Conservation (phyloP, 1,284 basidiomycete genomes). For the Schizopora paradoxa region DNA sequence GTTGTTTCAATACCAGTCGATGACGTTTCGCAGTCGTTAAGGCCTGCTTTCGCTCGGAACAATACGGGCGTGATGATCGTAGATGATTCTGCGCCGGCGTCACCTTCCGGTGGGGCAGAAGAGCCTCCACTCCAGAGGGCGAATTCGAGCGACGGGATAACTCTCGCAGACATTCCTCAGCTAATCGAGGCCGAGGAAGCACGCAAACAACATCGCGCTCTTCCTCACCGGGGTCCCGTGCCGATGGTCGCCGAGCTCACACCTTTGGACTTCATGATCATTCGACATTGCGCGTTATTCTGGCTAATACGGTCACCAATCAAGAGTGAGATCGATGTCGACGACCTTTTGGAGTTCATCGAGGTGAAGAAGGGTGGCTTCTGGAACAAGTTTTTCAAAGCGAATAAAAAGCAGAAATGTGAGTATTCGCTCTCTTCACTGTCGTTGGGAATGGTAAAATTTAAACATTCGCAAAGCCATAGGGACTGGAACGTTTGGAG, state of each 20-base stretch:
- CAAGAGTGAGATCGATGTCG: conserved; percentile 80
- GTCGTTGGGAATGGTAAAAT: conserved; percentile 6
- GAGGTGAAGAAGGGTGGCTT: conserved; percentile 92
- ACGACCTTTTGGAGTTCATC: conserved; percentile 91
- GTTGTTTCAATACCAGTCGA: conserved; percentile 13
- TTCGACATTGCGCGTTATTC: conserved; percentile 89
- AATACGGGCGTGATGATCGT: conserved; percentile 89
- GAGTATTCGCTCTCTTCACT: conserved; percentile 24
- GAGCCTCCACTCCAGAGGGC: conserved; percentile 29
- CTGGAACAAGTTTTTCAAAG: conserved; percentile 97
- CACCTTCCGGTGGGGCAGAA: conserved; percentile 48
- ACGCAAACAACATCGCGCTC: conserved; percentile 74
- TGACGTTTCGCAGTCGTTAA: conserved; percentile 41
- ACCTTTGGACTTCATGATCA: conserved; percentile 81
- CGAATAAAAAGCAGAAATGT: conserved; percentile 88
- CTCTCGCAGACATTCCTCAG: conserved; percentile 94
- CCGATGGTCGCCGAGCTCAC: conserved; percentile 84
- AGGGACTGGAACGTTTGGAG: conserved; percentile 89
- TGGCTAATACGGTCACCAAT: conserved; percentile 74
- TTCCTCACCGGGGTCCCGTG: conserved; percentile 69
- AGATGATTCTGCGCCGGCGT: conserved; percentile 73
- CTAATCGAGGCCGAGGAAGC: conserved; percentile 90
- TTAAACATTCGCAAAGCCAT: conserved; percentile 13
- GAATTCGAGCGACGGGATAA: conserved; percentile 74
- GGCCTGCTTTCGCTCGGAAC: conserved; percentile 73